Percentiles rank a stretch among this genome's conserved stretches.
phyloP scores from a whole-genome alignment of 2,329 filamentous ascomycete species.

The Penicillium sp. region DNA sequence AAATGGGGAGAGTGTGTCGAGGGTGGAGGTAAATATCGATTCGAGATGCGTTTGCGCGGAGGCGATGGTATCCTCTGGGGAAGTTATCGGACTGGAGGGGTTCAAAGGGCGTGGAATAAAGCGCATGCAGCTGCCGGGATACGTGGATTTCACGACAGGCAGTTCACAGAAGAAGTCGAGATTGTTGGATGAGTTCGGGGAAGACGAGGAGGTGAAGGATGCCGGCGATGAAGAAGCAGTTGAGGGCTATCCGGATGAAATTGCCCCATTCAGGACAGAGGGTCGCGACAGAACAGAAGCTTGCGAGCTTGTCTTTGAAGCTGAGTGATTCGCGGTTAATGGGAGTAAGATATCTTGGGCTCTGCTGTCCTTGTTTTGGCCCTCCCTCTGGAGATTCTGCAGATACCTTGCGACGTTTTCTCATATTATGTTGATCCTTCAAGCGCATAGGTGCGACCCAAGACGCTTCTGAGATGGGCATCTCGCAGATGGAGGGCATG shows the following conservation, averaged over 20 bases:
- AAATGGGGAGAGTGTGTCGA: slow-evolving; percentile 27
- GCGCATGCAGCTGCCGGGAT: slow-evolving; percentile 27
- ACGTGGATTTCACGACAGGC: slow-evolving; percentile 22
- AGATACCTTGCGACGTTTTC: slow-evolving; percentile 22
- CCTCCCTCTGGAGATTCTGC: slow-evolving; percentile 5
- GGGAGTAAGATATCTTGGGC: slow-evolving; percentile 1
- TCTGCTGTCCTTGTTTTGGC: neutral
- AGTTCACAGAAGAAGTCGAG: slow-evolving; percentile 29
- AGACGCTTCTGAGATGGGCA: slow-evolving; percentile 29
- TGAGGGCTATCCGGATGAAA: slow-evolving; percentile 20
- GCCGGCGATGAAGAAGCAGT: slow-evolving; percentile 25
- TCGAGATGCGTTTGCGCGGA: slow-evolving; percentile 26
- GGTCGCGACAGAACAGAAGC: neutral
- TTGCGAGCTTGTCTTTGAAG: slow-evolving; percentile 1
- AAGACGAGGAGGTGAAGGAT: slow-evolving; percentile 34
- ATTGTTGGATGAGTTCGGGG: slow-evolving; percentile 34
- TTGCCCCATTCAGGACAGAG: slow-evolving; percentile 1
- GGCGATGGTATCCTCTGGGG: slow-evolving; percentile 19
- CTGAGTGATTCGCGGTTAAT: neutral
- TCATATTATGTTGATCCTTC: slow-evolving; percentile 15
- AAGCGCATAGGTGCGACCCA: slow-evolving; percentile 30
- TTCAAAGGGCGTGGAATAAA: slow-evolving; percentile 9
- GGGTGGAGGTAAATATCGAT: slow-evolving; percentile 27
- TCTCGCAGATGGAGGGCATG: slow-evolving; percentile 39
- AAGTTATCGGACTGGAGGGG: slow-evolving; percentile 10